Percentiles rank a stretch among this genome's conserved stretches.
These are phyloP conservation scores for Jacaranda mimosifolia DNA, from an alignment of 257 asterid genomes.

Conservation along the genomic window DNA sequence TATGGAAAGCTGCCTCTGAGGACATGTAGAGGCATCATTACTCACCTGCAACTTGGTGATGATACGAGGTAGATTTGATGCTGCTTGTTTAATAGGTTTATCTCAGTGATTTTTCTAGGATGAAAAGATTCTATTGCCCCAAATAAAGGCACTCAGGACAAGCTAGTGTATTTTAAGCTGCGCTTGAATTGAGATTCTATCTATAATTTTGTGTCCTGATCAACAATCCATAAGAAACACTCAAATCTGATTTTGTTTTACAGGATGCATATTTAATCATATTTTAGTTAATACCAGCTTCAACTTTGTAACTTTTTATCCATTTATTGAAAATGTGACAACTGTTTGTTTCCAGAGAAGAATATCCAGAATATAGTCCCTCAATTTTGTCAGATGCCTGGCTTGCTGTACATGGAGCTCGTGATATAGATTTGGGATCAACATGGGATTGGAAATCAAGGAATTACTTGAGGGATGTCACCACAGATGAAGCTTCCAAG, in stretches of 20 bases:
- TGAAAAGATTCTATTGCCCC: background rate
- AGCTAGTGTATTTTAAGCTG: background rate
- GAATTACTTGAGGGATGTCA: slow-evolving; percentile 66
- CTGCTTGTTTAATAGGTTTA: background rate
- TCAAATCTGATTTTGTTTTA: background rate
- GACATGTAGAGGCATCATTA: slow-evolving; percentile 86
- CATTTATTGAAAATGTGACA: background rate
- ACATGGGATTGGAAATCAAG: slow-evolving; percentile 96
- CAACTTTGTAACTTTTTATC: background rate
- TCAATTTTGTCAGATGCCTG: slow-evolving; percentile 91
- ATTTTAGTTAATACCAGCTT: background rate
- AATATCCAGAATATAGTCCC: slow-evolving; percentile 71
- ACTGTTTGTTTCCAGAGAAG: slow-evolving; percentile 57
- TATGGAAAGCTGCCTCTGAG: slow-evolving; percentile 81
- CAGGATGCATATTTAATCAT: background rate
- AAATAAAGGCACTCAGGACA: background rate
- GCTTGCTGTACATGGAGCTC: slow-evolving; percentile 82
- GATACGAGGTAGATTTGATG: slow-evolving; percentile 57
- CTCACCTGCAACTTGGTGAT: slow-evolving; percentile 71
- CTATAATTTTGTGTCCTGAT: background rate
- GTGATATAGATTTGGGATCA: slow-evolving; percentile 73
- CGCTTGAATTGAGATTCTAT: background rate
- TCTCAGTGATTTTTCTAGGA: background rate
- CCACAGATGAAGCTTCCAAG: slow-evolving; percentile 63
- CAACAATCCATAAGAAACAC: background rate